These are phyloP conservation scores for Saturnispora mendoncae DNA, from an alignment of 805 yeast genomes.

Conservation along the genomic window DNA sequence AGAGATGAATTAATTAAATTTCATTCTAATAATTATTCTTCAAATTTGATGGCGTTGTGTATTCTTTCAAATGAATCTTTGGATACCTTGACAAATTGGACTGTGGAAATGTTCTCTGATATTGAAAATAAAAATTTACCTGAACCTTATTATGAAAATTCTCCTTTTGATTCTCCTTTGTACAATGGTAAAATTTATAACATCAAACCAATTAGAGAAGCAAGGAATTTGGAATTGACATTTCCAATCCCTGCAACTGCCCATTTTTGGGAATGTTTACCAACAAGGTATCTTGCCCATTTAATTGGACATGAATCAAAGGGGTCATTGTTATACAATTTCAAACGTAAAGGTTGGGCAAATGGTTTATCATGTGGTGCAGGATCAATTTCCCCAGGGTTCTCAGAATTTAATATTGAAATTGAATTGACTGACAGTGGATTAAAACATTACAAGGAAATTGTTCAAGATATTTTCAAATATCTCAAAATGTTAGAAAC, in stretches of 20 bases:
- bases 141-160: constrained; percentile 36
- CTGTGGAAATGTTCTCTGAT: constrained; percentile 50
- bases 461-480: constrained; percentile 55
- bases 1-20: constrained; percentile 75
- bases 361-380: constrained; percentile 69
- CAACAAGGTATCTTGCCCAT: constrained; percentile 67
- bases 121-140: constrained; percentile 46
- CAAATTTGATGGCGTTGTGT: constrained; percentile 83
- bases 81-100: constrained; percentile 66
- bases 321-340: constrained; percentile 67
- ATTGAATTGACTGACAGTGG: constrained; percentile 75
- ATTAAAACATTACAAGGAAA: constrained; percentile 49
- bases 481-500: constrained; percentile 55
- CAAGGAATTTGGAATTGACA: constrained; percentile 53
- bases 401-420: constrained; percentile 57
- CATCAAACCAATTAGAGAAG: constrained; percentile 79
- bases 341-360: constrained; percentile 74
- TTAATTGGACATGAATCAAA: constrained; percentile 87
- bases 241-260: constrained; percentile 74
- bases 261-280: constrained; percentile 56
- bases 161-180: constrained; percentile 38
- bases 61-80: constrained; percentile 75
- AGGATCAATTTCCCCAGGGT: constrained; percentile 55
- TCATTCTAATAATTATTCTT: constrained; percentile 62
- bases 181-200: constrained; percentile 46